These are phyloP conservation scores for Heritiera littoralis DNA, from an alignment of 345 rosid genomes.

Conservation along the genomic window DNA sequence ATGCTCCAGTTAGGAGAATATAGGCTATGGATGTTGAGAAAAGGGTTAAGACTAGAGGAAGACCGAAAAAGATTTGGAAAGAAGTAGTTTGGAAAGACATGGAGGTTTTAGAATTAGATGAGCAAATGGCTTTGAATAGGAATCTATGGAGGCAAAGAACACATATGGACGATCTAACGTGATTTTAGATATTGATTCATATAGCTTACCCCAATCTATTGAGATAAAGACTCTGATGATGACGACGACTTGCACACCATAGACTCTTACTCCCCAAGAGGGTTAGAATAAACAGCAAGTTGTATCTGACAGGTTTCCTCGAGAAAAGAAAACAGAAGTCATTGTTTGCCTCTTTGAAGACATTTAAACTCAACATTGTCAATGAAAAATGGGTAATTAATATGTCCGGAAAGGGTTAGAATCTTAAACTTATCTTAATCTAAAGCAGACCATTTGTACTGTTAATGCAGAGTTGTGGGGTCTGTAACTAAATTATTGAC, in stretches of 20 bases:
- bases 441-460: conserved; percentile 14
- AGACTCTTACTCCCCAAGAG: neutral
- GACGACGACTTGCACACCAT: neutral
- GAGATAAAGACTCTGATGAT: no score
- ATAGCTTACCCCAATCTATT: no score
- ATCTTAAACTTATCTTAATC: conserved; percentile 5
- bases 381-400: neutral
- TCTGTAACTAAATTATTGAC: conserved; percentile 33
- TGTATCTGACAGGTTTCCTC: neutral
- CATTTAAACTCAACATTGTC: neutral
- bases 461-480: conserved; percentile 24
- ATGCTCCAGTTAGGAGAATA: no score
- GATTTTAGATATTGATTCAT: no score
- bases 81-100: no score
- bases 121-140: no score
- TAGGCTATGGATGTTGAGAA: no score
- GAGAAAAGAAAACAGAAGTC: neutral
- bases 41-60: no score
- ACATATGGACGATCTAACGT: no score
- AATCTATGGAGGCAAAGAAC: no score
- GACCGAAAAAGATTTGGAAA: no score
- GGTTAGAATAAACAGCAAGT: neutral
- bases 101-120: no score
- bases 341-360: neutral
- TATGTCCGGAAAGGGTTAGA: neutral